Percentiles rank a stretch among this genome's conserved stretches.
phyloP scores from a whole-genome alignment of 2,329 filamentous ascomycete species.

The Phaeoacremonium minimum region DNA sequence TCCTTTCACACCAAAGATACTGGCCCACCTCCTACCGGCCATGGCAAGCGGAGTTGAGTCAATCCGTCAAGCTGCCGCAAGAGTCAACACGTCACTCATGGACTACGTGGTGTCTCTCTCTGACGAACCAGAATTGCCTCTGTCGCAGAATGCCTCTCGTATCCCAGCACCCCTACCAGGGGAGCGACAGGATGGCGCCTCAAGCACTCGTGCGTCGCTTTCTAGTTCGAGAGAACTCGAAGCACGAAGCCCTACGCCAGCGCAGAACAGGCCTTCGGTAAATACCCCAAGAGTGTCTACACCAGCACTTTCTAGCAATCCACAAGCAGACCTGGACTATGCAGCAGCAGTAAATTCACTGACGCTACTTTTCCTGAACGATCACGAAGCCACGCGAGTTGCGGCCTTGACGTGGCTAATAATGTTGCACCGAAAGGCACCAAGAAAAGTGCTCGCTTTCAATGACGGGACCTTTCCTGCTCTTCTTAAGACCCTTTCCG shows the following conservation, averaged over 20 bases:
- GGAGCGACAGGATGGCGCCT: conserved; percentile 41
- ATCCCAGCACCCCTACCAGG: conserved; percentile 32
- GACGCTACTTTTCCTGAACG: conserved; percentile 90
- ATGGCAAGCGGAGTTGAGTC: conserved; percentile 89
- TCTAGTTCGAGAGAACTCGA: conserved; percentile 52
- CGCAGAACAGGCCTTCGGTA: conserved; percentile 34
- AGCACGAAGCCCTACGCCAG: conserved; percentile 45
- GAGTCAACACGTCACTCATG: conserved; percentile 88
- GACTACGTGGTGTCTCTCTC: conserved; percentile 91
- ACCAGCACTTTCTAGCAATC: conserved; percentile 32
- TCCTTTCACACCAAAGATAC: conserved; percentile 85
- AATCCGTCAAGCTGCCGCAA: conserved; percentile 80
- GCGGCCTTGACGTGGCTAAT: conserved; percentile 94
- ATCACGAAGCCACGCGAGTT: conserved; percentile 92
- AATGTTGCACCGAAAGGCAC: conserved; percentile 95
- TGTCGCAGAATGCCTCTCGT: conserved; percentile 28
- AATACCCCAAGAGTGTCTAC: conserved; percentile 36
- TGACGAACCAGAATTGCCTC: conserved; percentile 53
- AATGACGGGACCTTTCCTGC: conserved; percentile 97
- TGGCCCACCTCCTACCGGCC: conserved; percentile 87
- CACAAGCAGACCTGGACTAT: conserved; percentile 80
- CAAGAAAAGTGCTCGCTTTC: conserved; percentile 87
- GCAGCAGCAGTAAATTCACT: conserved; percentile 90
- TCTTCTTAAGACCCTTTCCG: conserved; percentile 90
- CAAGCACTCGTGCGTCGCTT: conserved; percentile 46